These are phyloP conservation scores for Fusarium sp. DNA, from an alignment of 2,329 filamentous ascomycete genomes.

Conservation along the genomic window DNA sequence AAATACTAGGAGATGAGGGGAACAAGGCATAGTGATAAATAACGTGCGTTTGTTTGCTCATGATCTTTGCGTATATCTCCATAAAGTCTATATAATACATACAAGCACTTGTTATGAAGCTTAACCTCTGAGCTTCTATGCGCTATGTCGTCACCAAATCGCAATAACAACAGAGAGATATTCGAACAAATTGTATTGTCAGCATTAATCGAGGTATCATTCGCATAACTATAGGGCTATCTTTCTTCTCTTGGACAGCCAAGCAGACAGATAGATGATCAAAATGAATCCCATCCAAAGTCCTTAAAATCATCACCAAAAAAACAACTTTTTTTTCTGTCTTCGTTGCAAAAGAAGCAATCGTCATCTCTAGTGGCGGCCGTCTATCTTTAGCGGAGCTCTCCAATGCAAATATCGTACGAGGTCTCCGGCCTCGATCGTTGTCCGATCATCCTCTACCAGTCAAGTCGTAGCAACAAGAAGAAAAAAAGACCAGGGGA, in stretches of 20 bases:
- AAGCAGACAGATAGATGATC: conserved; percentile 27
- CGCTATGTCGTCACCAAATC: not conserved
- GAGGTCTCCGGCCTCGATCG: conserved; percentile 33
- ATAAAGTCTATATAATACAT: not conserved
- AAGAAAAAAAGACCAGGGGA: conserved; percentile 13
- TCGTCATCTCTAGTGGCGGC: conserved; percentile 44
- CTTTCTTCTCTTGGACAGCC: conserved; percentile 8
- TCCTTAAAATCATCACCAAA: conserved; percentile 25
- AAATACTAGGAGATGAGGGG: conserved; percentile 47
- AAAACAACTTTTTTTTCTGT: conserved; percentile 43
- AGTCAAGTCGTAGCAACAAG: conserved; percentile 13
- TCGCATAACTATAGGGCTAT: conserved; percentile 18
- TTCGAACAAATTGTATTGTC: conserved; percentile 12
- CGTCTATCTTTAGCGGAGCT: conserved; percentile 28
- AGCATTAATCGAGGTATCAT: conserved; percentile 43
- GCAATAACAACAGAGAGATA: not conserved
- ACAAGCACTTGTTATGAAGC: not conserved
- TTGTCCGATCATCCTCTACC: conserved; percentile 25
- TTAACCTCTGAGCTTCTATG: not conserved
- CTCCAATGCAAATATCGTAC: conserved; percentile 24
- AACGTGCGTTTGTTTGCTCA: not conserved
- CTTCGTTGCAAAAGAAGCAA: conserved; percentile 37
- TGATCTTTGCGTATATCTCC: not conserved
- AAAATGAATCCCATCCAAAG: conserved; percentile 28
- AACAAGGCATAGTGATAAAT: conserved; percentile 9